Evolutionary conservation across 495 filamentous ascomycete genomes (phyloP), one percentile per base, ranked within the genome.

Genomic region (Trichoderma reesei): DNA sequence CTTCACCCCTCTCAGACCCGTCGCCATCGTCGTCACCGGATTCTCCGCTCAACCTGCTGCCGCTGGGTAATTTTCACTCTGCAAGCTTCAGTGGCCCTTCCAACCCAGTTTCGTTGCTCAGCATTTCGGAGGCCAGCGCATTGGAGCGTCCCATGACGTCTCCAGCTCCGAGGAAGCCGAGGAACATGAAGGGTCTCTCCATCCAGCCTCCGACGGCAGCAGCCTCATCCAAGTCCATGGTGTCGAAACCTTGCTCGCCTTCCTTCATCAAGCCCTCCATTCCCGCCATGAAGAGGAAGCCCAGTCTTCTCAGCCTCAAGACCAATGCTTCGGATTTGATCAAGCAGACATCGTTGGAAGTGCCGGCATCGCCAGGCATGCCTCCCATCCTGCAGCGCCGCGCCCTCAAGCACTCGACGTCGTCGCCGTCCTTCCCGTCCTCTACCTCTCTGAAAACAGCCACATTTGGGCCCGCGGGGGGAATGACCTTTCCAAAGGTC

Each of bases 111-210:
- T 72, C 67, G 41, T 72, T 83, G 26, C 61, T 63, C 6, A 71
- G 66, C 61, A 56, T 81, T 63, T 71, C 80, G 66, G 74, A 74
- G 39, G 63, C 70, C 18, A 72, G 39, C 59, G 67, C 61, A 16
- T 64, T 67, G 18, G 81, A 80, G 65, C 72, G 82, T 56, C 82
- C 82, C 11, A 83, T 82, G 81, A 83, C 82, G n/a, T 85, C 84
- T 41, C 80, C 82, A n/a, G 88, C 86, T 5, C 90, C 91, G 2
- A 80, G 86, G 71, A 88, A 90, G 72, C 83, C 86, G 37, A 88
- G 91, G 61, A 98, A 98, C 73, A 86, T 93, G 69, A 98, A 98
- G 73, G 93, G 93, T 60, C 79, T 98, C 5, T 96, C 92, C 1
- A 83, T 98, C 64, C 90, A 94, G 65, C 90, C 95, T 59, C 85